Percentiles rank a stretch among this genome's conserved stretches.
These are phyloP conservation scores for Parasitella parasitica DNA, from an alignment of 371 early-diverging fungal genomes.

Conservation along the genomic window DNA sequence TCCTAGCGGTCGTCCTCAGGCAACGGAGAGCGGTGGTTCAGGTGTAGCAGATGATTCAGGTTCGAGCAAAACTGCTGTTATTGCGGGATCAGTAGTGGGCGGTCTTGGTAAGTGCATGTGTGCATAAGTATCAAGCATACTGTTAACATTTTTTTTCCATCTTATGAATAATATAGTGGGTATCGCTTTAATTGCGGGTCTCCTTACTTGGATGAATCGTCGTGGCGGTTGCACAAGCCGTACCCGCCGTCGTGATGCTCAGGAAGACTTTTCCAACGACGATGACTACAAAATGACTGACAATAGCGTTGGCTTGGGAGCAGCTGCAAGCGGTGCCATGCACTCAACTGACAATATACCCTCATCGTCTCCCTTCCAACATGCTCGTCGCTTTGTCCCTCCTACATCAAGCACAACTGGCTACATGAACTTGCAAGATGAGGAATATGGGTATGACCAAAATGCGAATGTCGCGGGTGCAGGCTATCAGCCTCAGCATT, in stretches of 20 bases:
- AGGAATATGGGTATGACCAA: slow-evolving; percentile 27
- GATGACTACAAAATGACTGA: slow-evolving; percentile 15
- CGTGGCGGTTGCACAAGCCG: slow-evolving; percentile 35
- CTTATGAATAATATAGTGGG: slow-evolving; percentile 7
- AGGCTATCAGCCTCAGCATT: slow-evolving; percentile 3
- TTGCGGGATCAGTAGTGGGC: slow-evolving; percentile 29
- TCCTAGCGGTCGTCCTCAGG: not conserved
- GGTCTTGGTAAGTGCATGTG: slow-evolving; percentile 18
- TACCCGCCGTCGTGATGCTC: slow-evolving; percentile 18
- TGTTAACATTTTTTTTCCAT: not conserved
- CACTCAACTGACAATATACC: slow-evolving; percentile 14
- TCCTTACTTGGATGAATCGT: slow-evolving; percentile 25
- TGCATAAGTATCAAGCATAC: not conserved
- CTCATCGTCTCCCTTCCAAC: slow-evolving; percentile 28
- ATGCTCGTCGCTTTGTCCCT: slow-evolving; percentile 37
- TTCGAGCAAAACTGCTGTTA: slow-evolving; percentile 11
- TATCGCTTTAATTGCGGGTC: slow-evolving; percentile 22
- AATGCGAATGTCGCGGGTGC: not conserved
- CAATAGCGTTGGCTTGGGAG: not conserved
- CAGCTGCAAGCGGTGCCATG: not conserved
- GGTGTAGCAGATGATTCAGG: not conserved
- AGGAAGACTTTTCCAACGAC: slow-evolving; percentile 4
- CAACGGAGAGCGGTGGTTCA: not conserved
- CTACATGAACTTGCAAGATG: slow-evolving; percentile 34
- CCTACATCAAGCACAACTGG: slow-evolving; percentile 19